Evolutionary conservation across 306 rosid genomes (phyloP).

Genomic region (Cucumis cinereus): DNA sequence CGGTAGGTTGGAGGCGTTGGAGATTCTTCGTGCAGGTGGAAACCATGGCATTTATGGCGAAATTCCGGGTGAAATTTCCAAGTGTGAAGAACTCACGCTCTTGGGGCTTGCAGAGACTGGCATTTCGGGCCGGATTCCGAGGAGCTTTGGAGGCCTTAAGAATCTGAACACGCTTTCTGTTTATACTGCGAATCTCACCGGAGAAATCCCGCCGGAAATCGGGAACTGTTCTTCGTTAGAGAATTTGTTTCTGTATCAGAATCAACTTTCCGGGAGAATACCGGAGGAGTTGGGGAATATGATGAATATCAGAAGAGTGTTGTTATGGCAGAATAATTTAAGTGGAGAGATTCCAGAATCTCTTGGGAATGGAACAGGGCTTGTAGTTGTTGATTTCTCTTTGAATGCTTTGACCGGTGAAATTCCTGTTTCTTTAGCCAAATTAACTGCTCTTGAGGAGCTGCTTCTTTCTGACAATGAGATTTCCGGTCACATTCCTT

Average conservation of each 20-base stretch:
- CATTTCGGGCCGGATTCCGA: slow-evolving; percentile 65
- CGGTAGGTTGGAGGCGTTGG: slow-evolving; percentile 42
- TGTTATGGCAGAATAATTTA: slow-evolving; percentile 79
- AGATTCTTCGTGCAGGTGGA: slow-evolving; percentile 69
- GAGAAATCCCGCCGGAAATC: slow-evolving; percentile 69
- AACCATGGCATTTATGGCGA: slow-evolving; percentile 59
- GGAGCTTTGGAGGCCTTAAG: slow-evolving; percentile 53
- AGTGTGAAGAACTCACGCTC: slow-evolving; percentile 48
- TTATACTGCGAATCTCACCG: slow-evolving; percentile 73
- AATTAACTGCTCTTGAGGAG: slow-evolving; percentile 53
- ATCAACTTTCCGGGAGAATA: slow-evolving; percentile 65
- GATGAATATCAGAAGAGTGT: slow-evolving; percentile 50
- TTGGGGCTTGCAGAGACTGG: slow-evolving; percentile 85
- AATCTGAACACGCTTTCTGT: slow-evolving; percentile 66
- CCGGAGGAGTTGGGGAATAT: slow-evolving; percentile 52
- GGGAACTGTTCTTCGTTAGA: slow-evolving; percentile 64
- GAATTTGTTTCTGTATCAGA: slow-evolving; percentile 69
- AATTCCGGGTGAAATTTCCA: slow-evolving; percentile 75
- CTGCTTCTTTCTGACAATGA: slow-evolving; percentile 60
- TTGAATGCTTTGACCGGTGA: slow-evolving; percentile 64
- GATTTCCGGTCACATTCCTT: slow-evolving; percentile 61
- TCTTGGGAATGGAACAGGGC: slow-evolving; percentile 56
- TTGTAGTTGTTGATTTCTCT: slow-evolving; percentile 68
- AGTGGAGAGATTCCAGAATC: slow-evolving; percentile 49
- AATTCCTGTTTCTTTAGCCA: slow-evolving; percentile 43